Evolutionary conservation across 768 basidiomycete species (phyloP).

Genomic region (Leucosporidium creatinivorum): DNA sequence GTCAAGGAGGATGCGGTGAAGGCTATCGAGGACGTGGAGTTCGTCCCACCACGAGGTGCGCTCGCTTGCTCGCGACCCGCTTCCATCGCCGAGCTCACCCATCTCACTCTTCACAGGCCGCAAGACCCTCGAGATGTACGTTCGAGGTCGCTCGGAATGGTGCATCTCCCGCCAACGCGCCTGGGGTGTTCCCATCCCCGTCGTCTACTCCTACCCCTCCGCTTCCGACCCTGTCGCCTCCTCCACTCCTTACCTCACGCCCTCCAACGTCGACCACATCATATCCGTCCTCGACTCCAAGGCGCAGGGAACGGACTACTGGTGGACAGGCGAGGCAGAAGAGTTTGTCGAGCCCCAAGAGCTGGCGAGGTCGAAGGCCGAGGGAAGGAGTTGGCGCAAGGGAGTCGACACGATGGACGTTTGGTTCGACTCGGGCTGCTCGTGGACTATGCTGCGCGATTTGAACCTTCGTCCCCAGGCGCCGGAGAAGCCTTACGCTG

Average conservation of each 20-base stretch:
- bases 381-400: conserved; percentile 57
- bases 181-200: conserved; percentile 96
- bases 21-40: conserved; percentile 62
- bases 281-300: conserved; percentile 62
- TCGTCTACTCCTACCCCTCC: conserved; percentile 50
- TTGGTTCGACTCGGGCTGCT: conserved; percentile 96
- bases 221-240: background rate
- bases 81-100: conserved; percentile 7
- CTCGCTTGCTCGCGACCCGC: background rate
- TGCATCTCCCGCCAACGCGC: conserved; percentile 95
- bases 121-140: conserved; percentile 77
- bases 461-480: conserved; percentile 28
- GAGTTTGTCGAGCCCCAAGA: conserved; percentile 65
- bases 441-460: conserved; percentile 71
- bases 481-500: conserved; percentile 50
- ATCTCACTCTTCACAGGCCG: conserved; percentile 52
- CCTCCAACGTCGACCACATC: conserved; percentile 64
- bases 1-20: conserved; percentile 70
- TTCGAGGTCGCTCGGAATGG: conserved; percentile 89
- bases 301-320: conserved; percentile 71
- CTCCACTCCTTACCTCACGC: conserved; percentile 53
- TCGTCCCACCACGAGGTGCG: conserved; percentile 69
- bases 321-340: conserved; percentile 81
- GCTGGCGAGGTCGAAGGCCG: conserved; percentile 44
- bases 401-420: conserved; percentile 97